phyloP scores from a whole-genome alignment of 805 yeast species.

The Pichia manshurica region DNA sequence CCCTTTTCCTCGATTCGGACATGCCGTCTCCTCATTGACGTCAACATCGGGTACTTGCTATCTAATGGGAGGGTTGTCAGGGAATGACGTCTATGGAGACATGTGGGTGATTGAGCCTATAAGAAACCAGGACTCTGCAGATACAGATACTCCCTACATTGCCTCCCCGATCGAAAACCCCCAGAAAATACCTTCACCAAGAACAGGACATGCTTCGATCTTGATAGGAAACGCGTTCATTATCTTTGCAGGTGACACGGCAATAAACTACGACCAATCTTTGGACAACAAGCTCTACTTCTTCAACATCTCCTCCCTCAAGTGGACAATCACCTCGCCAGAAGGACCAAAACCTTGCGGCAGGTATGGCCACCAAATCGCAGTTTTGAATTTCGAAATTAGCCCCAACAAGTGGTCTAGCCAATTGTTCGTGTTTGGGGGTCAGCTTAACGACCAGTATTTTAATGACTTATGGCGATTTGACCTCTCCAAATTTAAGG shows the following conservation, averaged over 20 bases:
- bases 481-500: slow-evolving; percentile 80
- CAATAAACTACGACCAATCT: slow-evolving; percentile 64
- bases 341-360: slow-evolving; percentile 78
- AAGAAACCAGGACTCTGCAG: slow-evolving; percentile 18
- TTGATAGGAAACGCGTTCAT: slow-evolving; percentile 93
- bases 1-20: slow-evolving; percentile 94
- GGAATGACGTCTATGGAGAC: slow-evolving; percentile 89
- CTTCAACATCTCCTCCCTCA: slow-evolving; percentile 69
- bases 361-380: slow-evolving; percentile 88
- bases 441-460: slow-evolving; percentile 76
- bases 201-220: slow-evolving; percentile 93
- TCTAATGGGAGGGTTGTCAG: slow-evolving; percentile 93
- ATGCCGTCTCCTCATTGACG: slow-evolving; percentile 71
- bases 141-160: slow-evolving; percentile 39
- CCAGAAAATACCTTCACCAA: slow-evolving; percentile 84
- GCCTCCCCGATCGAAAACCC: slow-evolving; percentile 60
- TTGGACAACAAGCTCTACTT: slow-evolving; percentile 88
- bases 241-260: slow-evolving; percentile 93
- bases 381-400: slow-evolving; percentile 61
- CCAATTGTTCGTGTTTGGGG: slow-evolving; percentile 82
- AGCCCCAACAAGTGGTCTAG: slow-evolving; percentile 35
- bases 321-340: slow-evolving; percentile 77
- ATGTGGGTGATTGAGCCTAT: slow-evolving; percentile 78
- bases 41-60: slow-evolving; percentile 78
- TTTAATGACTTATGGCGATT: slow-evolving; percentile 82